Conservation (phyloP, 331 rosid species). For the Spiraea crenata region DNA sequence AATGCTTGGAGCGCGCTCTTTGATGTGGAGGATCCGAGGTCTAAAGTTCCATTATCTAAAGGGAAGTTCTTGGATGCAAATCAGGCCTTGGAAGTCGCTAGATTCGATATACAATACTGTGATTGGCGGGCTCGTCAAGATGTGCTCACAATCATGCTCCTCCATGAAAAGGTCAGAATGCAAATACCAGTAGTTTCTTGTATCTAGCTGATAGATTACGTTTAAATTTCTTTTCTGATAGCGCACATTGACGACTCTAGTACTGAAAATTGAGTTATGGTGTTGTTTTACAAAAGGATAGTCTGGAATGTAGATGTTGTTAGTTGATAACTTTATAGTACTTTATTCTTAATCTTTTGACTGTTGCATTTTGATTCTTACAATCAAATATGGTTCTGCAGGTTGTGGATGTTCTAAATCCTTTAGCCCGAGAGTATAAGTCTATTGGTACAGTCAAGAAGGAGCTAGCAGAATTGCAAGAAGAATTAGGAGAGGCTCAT, state of each 20-base stretch:
- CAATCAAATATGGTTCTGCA: constrained; percentile 11
- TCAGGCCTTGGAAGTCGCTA: constrained; percentile 90
- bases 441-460: constrained; percentile 89
- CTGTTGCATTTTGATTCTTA: background rate
- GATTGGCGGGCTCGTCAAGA: constrained; percentile 99
- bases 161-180: constrained; percentile 79
- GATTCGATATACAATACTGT: constrained; percentile 79
- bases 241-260: background rate
- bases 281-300: background rate
- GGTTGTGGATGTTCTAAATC: constrained; percentile 98
- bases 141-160: constrained; percentile 88
- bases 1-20: constrained; percentile 75
- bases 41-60: constrained; percentile 60
- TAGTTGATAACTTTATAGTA: background rate
- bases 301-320: too few species aligned
- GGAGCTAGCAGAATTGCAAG: constrained; percentile 90
- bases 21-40: constrained; percentile 94
- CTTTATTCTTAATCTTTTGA: background rate
- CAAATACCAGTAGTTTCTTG: background rate
- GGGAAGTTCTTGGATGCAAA: constrained; percentile 72
- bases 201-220: background rate
- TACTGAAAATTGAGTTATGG: background rate
- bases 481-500: constrained; percentile 76
- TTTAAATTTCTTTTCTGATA: constrained; percentile 1
- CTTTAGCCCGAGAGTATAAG: constrained; percentile 87